Conservation (phyloP, 83 land plant species). For the Larix sibirica region DNA sequence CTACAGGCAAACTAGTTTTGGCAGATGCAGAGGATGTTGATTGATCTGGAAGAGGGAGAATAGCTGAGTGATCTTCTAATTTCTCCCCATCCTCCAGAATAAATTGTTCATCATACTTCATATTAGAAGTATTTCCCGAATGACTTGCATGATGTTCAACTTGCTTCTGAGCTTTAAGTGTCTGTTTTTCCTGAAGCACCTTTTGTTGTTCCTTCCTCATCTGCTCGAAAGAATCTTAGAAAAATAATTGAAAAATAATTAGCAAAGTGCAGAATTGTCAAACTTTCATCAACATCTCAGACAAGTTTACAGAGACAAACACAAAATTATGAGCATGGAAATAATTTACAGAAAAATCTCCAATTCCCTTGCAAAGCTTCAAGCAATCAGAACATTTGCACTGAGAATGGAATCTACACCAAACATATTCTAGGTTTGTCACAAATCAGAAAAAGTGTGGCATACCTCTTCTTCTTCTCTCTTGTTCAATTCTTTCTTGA, state of each 20-base stretch:
- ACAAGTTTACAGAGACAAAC: not conserved
- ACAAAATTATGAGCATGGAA: not conserved
- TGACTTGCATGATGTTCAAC: conserved; percentile 27
- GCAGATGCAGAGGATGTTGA: conserved; percentile 9
- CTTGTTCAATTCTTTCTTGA: conserved; percentile 66
- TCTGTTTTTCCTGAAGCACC: conserved; percentile 61
- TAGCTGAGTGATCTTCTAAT: conserved; percentile 18
- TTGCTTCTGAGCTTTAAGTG: conserved; percentile 21
- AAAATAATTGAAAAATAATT: conserved; percentile 1
- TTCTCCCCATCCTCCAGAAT: not conserved
- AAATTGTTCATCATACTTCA: conserved; percentile 25
- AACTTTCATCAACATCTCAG: not conserved
- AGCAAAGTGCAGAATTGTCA: not conserved
- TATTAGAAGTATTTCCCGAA: conserved; percentile 18
- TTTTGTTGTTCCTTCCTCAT: conserved; percentile 76
- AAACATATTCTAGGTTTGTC: not conserved
- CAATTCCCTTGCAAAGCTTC: not conserved
- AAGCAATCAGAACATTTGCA: not conserved
- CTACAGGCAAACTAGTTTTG: conserved; percentile 16
- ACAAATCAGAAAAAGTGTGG: not conserved
- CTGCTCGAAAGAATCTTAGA: conserved; percentile 57
- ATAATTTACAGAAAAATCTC: not conserved
- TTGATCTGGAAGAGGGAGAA: conserved; percentile 14
- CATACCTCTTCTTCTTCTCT: conserved; percentile 71
- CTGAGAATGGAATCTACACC: not conserved